These are phyloP conservation scores for Bruguiera hainesii DNA, from an alignment of 441 rosid species.

Conservation along the genomic window DNA sequence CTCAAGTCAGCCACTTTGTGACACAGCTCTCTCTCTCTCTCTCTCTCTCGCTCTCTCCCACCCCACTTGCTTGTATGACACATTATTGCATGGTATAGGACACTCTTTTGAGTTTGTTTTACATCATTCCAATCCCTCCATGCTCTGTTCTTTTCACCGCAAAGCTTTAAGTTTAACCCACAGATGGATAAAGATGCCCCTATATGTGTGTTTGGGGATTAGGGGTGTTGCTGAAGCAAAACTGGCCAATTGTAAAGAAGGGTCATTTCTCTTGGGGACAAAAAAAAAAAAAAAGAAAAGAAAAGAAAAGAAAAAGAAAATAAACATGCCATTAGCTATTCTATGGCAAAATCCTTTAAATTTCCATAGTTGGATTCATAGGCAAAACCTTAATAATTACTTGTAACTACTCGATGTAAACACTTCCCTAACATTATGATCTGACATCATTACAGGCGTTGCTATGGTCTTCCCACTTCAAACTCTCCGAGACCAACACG, in stretches of 20 bases:
- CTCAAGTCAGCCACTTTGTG: slow-evolving; percentile 21
- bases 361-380: no score
- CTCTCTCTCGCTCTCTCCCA: slow-evolving; percentile 1
- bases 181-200: slow-evolving; percentile 25
- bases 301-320: no score
- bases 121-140: slow-evolving; percentile 27
- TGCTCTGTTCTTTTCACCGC: slow-evolving; percentile 45
- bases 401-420: slow-evolving; percentile 13
- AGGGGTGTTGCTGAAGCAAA: slow-evolving; percentile 25
- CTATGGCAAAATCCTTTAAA: no score
- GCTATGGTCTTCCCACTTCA: not conserved
- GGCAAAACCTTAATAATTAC: not conserved
- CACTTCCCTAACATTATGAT: slow-evolving; percentile 1
- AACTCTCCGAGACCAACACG: no score
- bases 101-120: not conserved
- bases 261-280: not conserved
- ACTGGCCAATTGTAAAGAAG: slow-evolving; percentile 12
- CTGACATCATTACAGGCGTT: slow-evolving; percentile 1
- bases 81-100: slow-evolving; percentile 6
- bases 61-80: slow-evolving; percentile 38
- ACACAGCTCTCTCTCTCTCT: not conserved
- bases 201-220: slow-evolving; percentile 16
- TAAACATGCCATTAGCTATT: no score
- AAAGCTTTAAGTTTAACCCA: slow-evolving; percentile 10
- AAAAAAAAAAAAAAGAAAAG: not conserved